Evolutionary conservation across 495 filamentous ascomycete genomes (phyloP), one percentile per base, ranked within the genome.

Genomic region (Penicillium steckii): DNA sequence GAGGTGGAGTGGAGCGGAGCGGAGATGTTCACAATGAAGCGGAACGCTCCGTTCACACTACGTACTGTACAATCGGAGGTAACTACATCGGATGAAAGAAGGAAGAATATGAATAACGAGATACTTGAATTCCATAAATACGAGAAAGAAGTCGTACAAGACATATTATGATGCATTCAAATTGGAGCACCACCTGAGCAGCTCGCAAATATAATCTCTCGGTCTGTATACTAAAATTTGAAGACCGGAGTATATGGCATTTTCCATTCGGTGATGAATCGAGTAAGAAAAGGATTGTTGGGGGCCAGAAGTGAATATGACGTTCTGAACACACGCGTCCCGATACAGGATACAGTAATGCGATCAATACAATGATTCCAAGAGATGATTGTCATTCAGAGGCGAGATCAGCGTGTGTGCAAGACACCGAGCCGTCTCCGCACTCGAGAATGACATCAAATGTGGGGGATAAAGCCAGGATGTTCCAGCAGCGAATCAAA

Each of bases 1-100:
- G 56, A 58, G 46, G n/a, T 27, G 5, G 26, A 27, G 33, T n/a
- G n/a, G n/a, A 37, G 33, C 21, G 50, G 50, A 49, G 50, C 45
- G 50, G 50, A 49, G 50, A 38, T 12, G 18, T 47, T 33, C 51
- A 5, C 12, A 15, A 9, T 19, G 23, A 43, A 30, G 21, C 40
- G 50, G 50, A 26, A 15, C 35, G 17, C 37, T 42, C 51, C 45
- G 46, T 24, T 15, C 6, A 15, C 18, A 37, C 33, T n/a, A n/a
- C n/a, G n/a, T n/a, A n/a, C n/a, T n/a, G n/a, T n/a, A n/a, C n/a
- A n/a, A n/a, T n/a, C n/a, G n/a, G n/a, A n/a, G n/a, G 33, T 3
- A 17, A 18, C 33, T 37, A 37, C 33, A 37, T 3, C 15, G 13
- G 33, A n/a, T n/a, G n/a, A 18, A 13, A 37, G 33, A 37, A 37